Evolutionary conservation across 1,139 yeast species (phyloP).

Genomic region (Candida dubliniensis): DNA sequence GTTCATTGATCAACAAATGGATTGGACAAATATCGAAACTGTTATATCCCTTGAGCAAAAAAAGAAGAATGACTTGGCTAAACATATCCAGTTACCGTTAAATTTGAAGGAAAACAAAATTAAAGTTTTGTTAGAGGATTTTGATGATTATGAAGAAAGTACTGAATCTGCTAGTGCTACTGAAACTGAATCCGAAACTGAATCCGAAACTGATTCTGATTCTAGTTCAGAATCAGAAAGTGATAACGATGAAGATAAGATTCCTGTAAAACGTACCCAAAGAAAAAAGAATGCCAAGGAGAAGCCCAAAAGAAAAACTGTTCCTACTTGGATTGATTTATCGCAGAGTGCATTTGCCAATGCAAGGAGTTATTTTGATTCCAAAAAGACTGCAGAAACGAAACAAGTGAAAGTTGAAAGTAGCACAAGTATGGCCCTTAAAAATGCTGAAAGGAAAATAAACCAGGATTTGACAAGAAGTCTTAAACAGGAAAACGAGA

Average conservation of each 20-base stretch:
- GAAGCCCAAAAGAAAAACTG: conserved; percentile 10
- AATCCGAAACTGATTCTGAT: conserved; percentile 31
- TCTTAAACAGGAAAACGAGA: conserved; percentile 63
- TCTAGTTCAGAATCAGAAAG: conserved; percentile 32
- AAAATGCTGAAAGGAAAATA: conserved; percentile 81
- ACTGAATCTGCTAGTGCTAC: conserved; percentile 27
- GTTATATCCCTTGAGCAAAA: conserved; percentile 68
- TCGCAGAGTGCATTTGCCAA: conserved; percentile 82
- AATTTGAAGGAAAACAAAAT: conserved; percentile 71
- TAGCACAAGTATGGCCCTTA: conserved; percentile 75
- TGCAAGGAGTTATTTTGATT: conserved; percentile 81
- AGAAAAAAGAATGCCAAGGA: background rate
- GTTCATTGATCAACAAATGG: conserved; percentile 82
- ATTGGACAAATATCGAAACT: conserved; percentile 88
- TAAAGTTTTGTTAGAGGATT: conserved; percentile 55
- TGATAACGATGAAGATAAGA: conserved; percentile 19
- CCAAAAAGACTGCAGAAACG: conserved; percentile 71
- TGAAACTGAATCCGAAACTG: conserved; percentile 30
- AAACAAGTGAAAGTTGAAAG: conserved; percentile 82
- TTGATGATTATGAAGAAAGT: conserved; percentile 31
- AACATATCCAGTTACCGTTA: conserved; percentile 63
- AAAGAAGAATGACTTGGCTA: conserved; percentile 65
- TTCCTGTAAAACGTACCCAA: conserved; percentile 6
- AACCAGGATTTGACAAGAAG: conserved; percentile 67
- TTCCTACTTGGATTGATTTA: conserved; percentile 65